Evolutionary conservation across 2,329 filamentous ascomycete species (phyloP), one percentile per base, ranked within the genome.

Genomic region (Lachnellula occidentalis): DNA sequence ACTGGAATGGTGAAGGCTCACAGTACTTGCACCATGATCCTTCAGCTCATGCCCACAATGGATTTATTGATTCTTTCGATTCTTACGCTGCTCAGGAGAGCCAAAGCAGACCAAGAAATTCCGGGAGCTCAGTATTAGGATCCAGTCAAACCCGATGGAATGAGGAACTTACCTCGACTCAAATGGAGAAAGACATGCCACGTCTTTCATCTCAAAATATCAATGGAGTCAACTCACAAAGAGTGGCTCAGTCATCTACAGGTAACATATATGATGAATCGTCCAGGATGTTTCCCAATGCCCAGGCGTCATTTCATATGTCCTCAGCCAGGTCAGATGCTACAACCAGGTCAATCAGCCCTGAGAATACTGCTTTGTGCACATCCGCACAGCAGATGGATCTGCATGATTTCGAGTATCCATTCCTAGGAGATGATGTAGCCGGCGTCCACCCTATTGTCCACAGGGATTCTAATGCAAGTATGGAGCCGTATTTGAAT

Each of bases 11-110:
- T 64, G 65, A 67, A 65, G 67, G 62, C 54, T 55, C 58, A 68
- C 67, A 69, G 67, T 66, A 70, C 66, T 67, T 64, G 43, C 58
- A 64, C 51, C 62, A 61, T 50, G 62, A 62, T 48, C 50, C 63
- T 54, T 47, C 56, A 56, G 57, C 58, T 56, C 58, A 62, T 60
- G 39, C 56, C 57, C 64, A 62, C 24, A 60, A 61, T 60, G 65
- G 64, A 64, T 63, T 64, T 63, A 52, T 58, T 61, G 61, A 67
- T 62, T 54, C 56, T 50, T 61, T 58, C 58, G 55, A 57, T 54
- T 57, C 58, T 49, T 49, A 57, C 51, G 48, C 54, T 45, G n/a
- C 58, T 51, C 58, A 64, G 52, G 64, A 64, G 53, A 37, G 45
- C 48, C 58, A 61, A 36, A 51, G 56, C 31, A 51, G 53, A 46